Evolutionary conservation across 768 basidiomycete genomes (phyloP).

Genomic region (Pleurotus pulmonarius): DNA sequence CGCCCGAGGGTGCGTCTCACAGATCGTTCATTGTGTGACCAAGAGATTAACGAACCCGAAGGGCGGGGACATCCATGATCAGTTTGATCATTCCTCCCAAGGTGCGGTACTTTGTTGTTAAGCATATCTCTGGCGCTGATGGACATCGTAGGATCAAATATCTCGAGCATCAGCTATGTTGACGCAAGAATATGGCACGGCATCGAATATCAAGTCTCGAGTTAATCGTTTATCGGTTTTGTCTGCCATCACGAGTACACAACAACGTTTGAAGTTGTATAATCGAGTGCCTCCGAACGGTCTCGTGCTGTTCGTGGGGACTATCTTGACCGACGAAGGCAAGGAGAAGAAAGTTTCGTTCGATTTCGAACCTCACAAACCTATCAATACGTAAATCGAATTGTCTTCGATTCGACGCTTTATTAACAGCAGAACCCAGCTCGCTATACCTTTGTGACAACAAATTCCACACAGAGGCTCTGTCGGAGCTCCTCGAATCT

Average conservation of each 20-base stretch:
- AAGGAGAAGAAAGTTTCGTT: conserved; percentile 99
- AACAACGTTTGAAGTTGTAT: conserved; percentile 96
- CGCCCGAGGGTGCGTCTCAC: conserved; percentile 70
- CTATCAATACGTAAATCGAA: conserved; percentile 87
- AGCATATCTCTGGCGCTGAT: not conserved
- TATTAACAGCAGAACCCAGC: conserved; percentile 31
- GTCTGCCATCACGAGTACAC: conserved; percentile 97
- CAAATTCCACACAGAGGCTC: conserved; percentile 98
- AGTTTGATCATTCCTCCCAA: conserved; percentile 96
- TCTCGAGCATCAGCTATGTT: conserved; percentile 93
- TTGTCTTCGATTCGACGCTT: not conserved
- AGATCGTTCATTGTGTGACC: conserved; percentile 17
- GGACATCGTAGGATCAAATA: conserved; percentile 71
- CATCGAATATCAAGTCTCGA: conserved; percentile 99
- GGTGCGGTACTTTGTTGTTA: conserved; percentile 35
- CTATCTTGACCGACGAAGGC: conserved; percentile 95
- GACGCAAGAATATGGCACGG: conserved; percentile 96
- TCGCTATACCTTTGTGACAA: conserved; percentile 99
- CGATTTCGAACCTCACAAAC: conserved; percentile 98
- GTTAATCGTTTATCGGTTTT: conserved; percentile 97
- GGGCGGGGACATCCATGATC: conserved; percentile 98
- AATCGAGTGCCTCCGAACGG: conserved; percentile 96
- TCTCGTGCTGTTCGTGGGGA: conserved; percentile 96
- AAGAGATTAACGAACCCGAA: conserved; percentile 24
- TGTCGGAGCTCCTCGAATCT: conserved; percentile 94